Conservation (phyloP, 768 basidiomycete genomes). For the Mrakia blollopis region DNA sequence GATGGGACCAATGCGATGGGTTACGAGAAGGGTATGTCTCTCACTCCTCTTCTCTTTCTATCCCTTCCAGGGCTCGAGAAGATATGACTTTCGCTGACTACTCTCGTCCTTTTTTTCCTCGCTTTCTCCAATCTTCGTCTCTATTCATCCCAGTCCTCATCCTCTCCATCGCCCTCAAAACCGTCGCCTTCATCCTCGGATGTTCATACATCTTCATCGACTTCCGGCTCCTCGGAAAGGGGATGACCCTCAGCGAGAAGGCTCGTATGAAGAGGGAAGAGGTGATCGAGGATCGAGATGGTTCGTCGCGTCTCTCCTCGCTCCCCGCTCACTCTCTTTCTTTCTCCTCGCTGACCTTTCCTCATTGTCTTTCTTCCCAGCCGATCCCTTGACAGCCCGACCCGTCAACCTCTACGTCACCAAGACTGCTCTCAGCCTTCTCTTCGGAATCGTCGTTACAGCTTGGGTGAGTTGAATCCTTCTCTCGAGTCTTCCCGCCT, state of each 20-base stretch:
- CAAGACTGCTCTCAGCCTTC: neutral
- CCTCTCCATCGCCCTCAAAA: neutral
- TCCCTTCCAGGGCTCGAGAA: too few species aligned
- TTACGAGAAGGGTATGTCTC: neutral
- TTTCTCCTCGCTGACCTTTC: neutral
- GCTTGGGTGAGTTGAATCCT: neutral
- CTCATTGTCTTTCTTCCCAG: neutral
- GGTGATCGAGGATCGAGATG: conserved; percentile 8
- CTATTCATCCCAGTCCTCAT: neutral
- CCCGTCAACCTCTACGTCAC: neutral
- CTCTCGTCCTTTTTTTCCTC: neutral
- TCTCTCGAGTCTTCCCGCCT: neutral
- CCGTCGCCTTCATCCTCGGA: neutral
- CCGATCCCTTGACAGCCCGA: conserved; percentile 17
- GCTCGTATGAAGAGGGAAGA: conserved; percentile 8
- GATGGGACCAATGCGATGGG: neutral
- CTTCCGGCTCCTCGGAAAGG: conserved; percentile 5
- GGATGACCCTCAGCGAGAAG: conserved; percentile 23
- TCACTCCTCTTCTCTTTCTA: neutral
- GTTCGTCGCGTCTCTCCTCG: neutral
- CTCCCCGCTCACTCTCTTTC: neutral
- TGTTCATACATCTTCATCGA: neutral
- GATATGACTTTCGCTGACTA: neutral
- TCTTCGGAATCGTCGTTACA: neutral
- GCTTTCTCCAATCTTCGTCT: neutral